phyloP scores from a whole-genome alignment of 2,329 filamentous ascomycete species.

The Cercospora sojina region DNA sequence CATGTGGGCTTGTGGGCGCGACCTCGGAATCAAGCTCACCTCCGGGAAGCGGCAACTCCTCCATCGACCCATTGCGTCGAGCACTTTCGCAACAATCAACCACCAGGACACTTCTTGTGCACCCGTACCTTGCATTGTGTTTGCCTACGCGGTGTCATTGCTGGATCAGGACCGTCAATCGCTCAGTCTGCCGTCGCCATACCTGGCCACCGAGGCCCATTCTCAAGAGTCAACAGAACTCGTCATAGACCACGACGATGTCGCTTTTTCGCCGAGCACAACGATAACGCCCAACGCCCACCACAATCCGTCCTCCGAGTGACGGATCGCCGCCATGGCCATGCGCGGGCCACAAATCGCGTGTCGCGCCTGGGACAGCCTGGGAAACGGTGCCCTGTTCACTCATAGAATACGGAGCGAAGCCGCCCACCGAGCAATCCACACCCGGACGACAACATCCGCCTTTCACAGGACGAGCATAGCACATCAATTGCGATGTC shows the following conservation, averaged over 20 bases:
- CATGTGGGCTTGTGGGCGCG: conserved; percentile 1
- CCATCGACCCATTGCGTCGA: neutral
- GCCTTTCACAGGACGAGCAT: neutral
- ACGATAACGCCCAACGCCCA: conserved; percentile 6
- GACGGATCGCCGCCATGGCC: conserved; percentile 15
- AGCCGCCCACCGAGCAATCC: conserved; percentile 1
- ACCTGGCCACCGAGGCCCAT: neutral
- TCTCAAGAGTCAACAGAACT: conserved; percentile 7
- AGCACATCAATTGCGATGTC: conserved; percentile 22
- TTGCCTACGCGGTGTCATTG: neutral
- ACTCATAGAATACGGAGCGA: conserved; percentile 36
- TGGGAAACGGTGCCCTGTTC: conserved; percentile 39
- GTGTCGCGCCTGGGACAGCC: conserved; percentile 36
- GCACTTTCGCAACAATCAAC: neutral
- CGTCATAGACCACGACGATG: conserved; percentile 20
- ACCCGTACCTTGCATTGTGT: neutral
- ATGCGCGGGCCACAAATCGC: conserved; percentile 28
- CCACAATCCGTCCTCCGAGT: neutral
- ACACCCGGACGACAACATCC: neutral
- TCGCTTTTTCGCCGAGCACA: conserved; percentile 6
- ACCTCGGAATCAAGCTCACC: conserved; percentile 2
- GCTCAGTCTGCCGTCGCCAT: neutral
- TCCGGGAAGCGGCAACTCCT: neutral
- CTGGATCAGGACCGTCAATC: neutral
- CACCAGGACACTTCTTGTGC: neutral